Percentiles rank a stretch among this genome's conserved stretches.
Evolutionary conservation across 2,329 filamentous ascomycete species (phyloP).

Genomic region (Talaromyces sp.): DNA sequence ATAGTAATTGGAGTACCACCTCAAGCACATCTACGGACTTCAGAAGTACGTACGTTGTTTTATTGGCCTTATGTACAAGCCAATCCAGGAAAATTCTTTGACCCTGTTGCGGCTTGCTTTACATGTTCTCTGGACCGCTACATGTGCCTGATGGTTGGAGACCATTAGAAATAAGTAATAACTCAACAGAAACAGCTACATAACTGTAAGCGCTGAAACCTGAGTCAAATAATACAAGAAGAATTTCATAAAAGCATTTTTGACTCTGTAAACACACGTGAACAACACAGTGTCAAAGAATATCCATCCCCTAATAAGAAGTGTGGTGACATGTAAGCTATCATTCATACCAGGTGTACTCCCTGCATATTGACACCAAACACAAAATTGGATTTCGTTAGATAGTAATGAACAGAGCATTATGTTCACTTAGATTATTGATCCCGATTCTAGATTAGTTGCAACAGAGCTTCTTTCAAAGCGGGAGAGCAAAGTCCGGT

Average conservation of each 20-base stretch:
- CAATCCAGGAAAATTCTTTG: too few relatives aligned
- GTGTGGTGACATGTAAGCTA: not conserved
- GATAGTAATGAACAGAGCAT: not conserved
- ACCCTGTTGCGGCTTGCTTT: not conserved
- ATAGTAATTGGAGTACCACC: too few relatives aligned
- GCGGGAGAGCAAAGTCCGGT: not conserved
- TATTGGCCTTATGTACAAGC: too few relatives aligned
- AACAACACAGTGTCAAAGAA: not conserved
- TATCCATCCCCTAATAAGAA: not conserved
- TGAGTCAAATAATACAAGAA: not conserved
- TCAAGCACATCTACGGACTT: too few relatives aligned
- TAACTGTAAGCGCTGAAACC: not conserved
- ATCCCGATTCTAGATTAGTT: not conserved
- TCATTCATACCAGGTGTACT: not conserved
- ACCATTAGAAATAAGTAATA: not conserved
- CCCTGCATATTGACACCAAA: not conserved
- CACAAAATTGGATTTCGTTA: not conserved
- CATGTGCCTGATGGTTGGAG: not conserved
- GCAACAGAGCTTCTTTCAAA: not conserved
- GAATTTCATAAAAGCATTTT: not conserved
- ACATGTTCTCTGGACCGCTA: not conserved
- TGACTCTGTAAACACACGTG: not conserved
- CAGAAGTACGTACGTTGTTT: too few relatives aligned
- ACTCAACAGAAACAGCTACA: not conserved
- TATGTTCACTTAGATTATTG: not conserved